These are phyloP conservation scores for Testicularia cyperi DNA, from an alignment of 1,284 basidiomycete genomes.

Conservation along the genomic window DNA sequence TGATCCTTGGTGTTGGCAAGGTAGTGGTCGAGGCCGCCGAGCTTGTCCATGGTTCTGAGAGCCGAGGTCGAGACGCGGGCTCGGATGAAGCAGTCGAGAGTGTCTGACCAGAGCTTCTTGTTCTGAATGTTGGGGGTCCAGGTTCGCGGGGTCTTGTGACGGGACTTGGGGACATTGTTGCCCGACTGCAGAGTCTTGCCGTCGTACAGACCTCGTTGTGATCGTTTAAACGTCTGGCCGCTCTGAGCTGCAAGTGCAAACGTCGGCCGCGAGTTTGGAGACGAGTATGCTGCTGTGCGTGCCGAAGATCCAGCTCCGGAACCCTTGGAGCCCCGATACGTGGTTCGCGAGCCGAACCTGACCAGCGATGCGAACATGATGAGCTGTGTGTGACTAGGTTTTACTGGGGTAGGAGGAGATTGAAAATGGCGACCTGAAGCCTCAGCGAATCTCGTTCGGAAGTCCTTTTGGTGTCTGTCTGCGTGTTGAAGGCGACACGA, in stretches of 20 bases:
- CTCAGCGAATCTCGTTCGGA: too few species aligned
- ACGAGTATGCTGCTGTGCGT: conserved; percentile 51
- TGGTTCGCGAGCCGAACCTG: conserved; percentile 54
- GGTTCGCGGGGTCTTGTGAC: conserved; percentile 53
- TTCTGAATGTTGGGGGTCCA: conserved; percentile 56
- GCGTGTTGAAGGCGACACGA: too few species aligned
- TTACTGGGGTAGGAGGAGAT: too few species aligned
- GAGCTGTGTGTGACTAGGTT: too few species aligned
- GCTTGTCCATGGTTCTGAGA: conserved; percentile 50
- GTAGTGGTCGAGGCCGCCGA: conserved; percentile 55
- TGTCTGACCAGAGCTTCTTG: conserved; percentile 40
- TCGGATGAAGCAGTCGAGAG: conserved; percentile 27
- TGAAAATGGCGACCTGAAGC: too few species aligned
- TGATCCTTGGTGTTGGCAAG: conserved; percentile 42
- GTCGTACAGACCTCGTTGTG: conserved; percentile 57
- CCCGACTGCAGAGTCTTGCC: conserved; percentile 52
- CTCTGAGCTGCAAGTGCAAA: conserved; percentile 13
- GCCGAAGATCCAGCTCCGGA: conserved; percentile 51
- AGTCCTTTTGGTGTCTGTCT: too few species aligned
- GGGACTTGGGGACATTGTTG: conserved; percentile 55
- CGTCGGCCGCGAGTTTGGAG: conserved; percentile 50
- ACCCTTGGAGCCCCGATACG: conserved; percentile 52
- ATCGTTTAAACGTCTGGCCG: conserved; percentile 53
- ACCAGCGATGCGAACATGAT: conserved; percentile 53
- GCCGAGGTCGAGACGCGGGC: conserved; percentile 40